Base-by-base conservation (phyloP, 2,329 filamentous ascomycete species). In the Phyllachora maydis region DNA sequence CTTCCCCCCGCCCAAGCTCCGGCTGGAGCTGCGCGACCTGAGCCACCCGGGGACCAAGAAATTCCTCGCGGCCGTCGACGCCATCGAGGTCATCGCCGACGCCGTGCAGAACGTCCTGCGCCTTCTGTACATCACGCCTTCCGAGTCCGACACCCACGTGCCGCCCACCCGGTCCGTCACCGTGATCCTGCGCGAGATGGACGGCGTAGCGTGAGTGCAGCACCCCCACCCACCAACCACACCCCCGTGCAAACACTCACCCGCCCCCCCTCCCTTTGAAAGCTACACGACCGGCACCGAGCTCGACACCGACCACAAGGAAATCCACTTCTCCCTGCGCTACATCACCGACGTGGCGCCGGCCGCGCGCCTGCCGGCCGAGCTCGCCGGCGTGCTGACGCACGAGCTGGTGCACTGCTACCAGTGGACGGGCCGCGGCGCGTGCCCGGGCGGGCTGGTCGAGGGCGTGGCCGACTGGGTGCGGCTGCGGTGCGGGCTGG, bases 321-420 rank as follows among this genome's bases (percentile, higher is more conserved):
- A 92, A 44, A 88, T 93, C 31, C 81, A 93, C 49, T 60, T 95
- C 46, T 82, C 69, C 10, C 65, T 85, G 2, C 51, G 59, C 22
- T 92, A 93, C 52, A 68, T 92, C 34, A 39, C 50, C 20, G 35
- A 41, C 21, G 52, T 66, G 31, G 36, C 57, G 0, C 23, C 43
- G 1, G n/a, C n/a, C n/a, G 35, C 47, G 8, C 56, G 59, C 23
- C 47, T 50, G 8, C 32, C 41, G 13, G 37, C 58, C 18, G 81
- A 95, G 50, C 67, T 93, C 28, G 51, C 65, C 11, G 88, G 88
- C 19, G 82, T 95, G 1, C 46, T 95, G 11, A 74, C 76, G 2
- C 85, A 95, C 43, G 85, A 95, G 49, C 71, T 93, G 30, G 85
- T 95, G 9, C 88, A 95, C 51, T 93, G 82, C 49, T 90, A 76